Evolutionary conservation across 140 eudicot species (phyloP).

Genomic region (Anethum foeniculum): DNA sequence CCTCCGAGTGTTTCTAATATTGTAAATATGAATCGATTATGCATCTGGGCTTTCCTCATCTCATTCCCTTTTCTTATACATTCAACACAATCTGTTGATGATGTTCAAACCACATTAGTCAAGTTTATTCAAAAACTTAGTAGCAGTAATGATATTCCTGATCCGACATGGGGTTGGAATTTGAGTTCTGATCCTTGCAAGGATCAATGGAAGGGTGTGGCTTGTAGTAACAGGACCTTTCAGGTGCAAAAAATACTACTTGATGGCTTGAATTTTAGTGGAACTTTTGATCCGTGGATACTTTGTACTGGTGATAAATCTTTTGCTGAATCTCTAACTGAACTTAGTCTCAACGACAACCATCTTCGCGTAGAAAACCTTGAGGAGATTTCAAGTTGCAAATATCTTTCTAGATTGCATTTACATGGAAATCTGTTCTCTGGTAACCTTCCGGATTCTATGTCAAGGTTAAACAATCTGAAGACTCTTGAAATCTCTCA

Average conservation of each 20-base stretch:
- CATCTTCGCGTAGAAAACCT: constrained; percentile 15
- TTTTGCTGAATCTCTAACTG: constrained; percentile 16
- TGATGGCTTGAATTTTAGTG: constrained; percentile 15
- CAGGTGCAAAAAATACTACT: constrained; percentile 14
- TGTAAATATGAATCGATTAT: constrained; percentile 2
- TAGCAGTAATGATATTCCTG: constrained; percentile 5
- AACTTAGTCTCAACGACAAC: constrained; percentile 20
- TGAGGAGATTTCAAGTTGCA: constrained; percentile 26
- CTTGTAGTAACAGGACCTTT: background rate
- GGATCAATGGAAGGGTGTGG: constrained; percentile 27
- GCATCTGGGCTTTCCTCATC: constrained; percentile 3
- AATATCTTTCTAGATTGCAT: constrained; percentile 16
- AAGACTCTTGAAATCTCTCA: constrained; percentile 23
- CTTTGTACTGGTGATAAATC: constrained; percentile 22
- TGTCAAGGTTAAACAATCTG: constrained; percentile 22
- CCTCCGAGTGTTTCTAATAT: background rate
- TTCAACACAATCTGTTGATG: constrained; percentile 3
- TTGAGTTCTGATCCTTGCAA: constrained; percentile 28
- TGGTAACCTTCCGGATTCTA: constrained; percentile 20
- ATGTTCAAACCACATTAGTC: constrained; percentile 7
- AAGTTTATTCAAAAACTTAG: constrained; percentile 19
- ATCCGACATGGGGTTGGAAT: constrained; percentile 27
- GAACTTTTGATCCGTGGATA: constrained; percentile 18
- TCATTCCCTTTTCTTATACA: background rate
- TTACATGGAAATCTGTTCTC: constrained; percentile 22